Evolutionary conservation across 306 rosid genomes (phyloP).

Genomic region (Arachis hypogaea): DNA sequence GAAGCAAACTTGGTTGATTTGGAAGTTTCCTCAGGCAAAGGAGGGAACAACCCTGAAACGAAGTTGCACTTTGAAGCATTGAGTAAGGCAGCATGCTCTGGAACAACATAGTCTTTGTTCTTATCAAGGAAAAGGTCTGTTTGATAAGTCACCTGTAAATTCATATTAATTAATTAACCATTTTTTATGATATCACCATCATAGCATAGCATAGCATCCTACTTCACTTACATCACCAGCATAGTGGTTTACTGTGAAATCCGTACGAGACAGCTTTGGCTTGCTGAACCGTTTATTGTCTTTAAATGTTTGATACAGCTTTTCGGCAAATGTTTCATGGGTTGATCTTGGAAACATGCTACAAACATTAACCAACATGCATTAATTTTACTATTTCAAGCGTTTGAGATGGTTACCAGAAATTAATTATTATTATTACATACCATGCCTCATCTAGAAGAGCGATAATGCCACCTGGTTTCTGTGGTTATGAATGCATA

Average conservation of each 20-base stretch:
- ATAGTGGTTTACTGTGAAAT: constrained; percentile 84
- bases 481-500: constrained; percentile 59
- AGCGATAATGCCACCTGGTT: constrained; percentile 96
- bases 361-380: constrained; percentile 49
- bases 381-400: constrained; percentile 43
- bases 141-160: constrained; percentile 90
- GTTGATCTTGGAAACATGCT: constrained; percentile 99
- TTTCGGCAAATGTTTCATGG: constrained; percentile 83
- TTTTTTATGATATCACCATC: no score
- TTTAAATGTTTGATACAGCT: constrained; percentile 87
- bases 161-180: no score
- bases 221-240: constrained; percentile 90
- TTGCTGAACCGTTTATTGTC: constrained; percentile 93
- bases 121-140: constrained; percentile 91
- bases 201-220: not conserved
- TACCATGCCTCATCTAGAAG: constrained; percentile 99
- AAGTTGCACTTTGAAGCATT: constrained; percentile 79
- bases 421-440: constrained; percentile 33
- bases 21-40: constrained; percentile 78
- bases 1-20: constrained; percentile 95
- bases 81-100: constrained; percentile 88
- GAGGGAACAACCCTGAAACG: constrained; percentile 87
- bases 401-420: no score
- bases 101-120: constrained; percentile 94
- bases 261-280: constrained; percentile 89